Percentiles rank a stretch among this genome's conserved stretches.
These are phyloP conservation scores for Shiraia sp. DNA, from an alignment of 2,329 filamentous ascomycete species.

Conservation along the genomic window DNA sequence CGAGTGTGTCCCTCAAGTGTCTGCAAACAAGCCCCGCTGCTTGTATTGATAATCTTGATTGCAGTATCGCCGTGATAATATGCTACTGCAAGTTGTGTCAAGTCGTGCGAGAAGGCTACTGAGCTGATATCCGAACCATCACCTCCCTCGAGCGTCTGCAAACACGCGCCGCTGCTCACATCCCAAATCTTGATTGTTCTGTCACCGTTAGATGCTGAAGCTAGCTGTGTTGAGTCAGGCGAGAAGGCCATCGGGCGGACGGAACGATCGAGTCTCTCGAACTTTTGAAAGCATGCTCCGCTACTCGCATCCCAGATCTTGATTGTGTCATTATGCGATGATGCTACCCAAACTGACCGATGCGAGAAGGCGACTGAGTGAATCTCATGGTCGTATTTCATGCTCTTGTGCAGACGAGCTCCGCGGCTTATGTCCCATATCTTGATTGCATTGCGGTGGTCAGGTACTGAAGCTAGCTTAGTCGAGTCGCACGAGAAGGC, in stretches of 20 bases:
- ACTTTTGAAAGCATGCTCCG: conserved; percentile 2
- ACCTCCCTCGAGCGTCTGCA: conserved; percentile 14
- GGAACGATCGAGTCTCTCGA: not conserved
- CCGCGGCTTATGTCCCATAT: conserved; percentile 22
- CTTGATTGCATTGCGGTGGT: conserved; percentile 19
- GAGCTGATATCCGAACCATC: conserved; percentile 3
- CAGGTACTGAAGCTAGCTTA: conserved; percentile 9
- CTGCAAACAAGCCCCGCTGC: conserved; percentile 1
- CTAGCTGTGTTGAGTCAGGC: conserved; percentile 1
- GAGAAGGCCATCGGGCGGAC: conserved; percentile 6
- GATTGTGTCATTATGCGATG: conserved; percentile 9
- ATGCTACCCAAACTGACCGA: conserved; percentile 17
- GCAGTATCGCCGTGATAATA: no score
- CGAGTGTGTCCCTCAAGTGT: conserved; percentile 1
- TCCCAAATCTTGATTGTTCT: conserved; percentile 1
- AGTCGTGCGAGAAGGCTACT: no score
- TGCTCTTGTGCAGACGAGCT: conserved; percentile 17
- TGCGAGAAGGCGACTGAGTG: conserved; percentile 20
- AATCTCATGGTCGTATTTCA: conserved; percentile 13
- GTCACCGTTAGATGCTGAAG: not conserved
- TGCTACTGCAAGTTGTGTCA: no score
- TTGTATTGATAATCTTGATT: no score
- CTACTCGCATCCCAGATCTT: conserved; percentile 17
- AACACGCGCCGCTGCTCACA: conserved; percentile 5
- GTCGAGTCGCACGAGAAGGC: conserved; percentile 13